Conservation (phyloP, 179 eudicot species). For the Pouteria campechiana region DNA sequence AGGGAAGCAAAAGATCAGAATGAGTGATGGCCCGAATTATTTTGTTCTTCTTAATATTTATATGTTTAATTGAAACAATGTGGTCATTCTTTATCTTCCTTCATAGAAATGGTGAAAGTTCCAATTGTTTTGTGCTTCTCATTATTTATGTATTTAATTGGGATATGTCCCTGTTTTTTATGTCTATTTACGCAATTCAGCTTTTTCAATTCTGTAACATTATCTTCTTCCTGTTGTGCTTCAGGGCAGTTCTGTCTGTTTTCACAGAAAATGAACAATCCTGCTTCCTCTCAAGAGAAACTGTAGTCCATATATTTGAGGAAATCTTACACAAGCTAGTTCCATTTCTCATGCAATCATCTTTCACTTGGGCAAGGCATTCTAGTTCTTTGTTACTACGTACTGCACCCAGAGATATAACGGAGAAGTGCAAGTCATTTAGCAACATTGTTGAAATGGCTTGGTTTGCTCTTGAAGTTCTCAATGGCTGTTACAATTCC, state of each 20-base stretch:
- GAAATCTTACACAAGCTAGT: constrained; percentile 37
- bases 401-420: constrained; percentile 15
- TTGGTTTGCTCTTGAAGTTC: constrained; percentile 58
- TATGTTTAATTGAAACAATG: too few species aligned
- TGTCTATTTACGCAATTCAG: background rate
- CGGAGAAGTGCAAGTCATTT: constrained; percentile 14
- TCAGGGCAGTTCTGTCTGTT: constrained; percentile 81
- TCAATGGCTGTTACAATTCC: constrained; percentile 48
- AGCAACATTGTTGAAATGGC: constrained; percentile 41
- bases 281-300: constrained; percentile 43
- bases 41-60: too few species aligned
- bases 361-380: constrained; percentile 40
- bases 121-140: too few species aligned
- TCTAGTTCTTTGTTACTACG: constrained; percentile 30
- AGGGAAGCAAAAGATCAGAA: too few species aligned
- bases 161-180: background rate
- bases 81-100: too few species aligned
- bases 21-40: too few species aligned
- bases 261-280: constrained; percentile 30
- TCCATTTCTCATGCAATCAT: constrained; percentile 44
- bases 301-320: constrained; percentile 37
- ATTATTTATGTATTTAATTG: too few species aligned
- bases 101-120: too few species aligned
- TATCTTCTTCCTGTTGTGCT: constrained; percentile 5
- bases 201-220: background rate